These are phyloP conservation scores for Colletotrichum neosansevieriae DNA, from an alignment of 2,329 filamentous ascomycete genomes.

Conservation along the genomic window DNA sequence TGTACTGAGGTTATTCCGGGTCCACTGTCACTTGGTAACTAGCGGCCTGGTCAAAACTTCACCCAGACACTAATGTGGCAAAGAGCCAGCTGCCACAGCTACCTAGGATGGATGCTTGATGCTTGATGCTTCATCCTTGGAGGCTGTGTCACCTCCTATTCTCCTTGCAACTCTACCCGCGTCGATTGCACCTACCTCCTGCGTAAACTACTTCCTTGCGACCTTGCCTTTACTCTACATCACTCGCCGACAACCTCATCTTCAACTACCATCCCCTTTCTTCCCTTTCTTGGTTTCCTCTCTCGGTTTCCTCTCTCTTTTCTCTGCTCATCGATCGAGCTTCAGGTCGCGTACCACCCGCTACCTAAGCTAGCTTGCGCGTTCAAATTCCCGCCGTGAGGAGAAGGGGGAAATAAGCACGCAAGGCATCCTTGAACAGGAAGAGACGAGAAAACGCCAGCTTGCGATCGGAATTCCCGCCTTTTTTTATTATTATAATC, in stretches of 20 bases:
- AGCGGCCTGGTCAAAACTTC: no score
- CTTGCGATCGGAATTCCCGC: constrained; percentile 31
- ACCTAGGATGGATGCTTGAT: no score
- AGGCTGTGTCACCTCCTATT: neutral
- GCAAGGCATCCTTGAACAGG: neutral
- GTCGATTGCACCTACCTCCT: neutral
- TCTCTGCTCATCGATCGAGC: neutral
- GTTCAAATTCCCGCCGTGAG: neutral
- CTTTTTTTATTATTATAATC: constrained; percentile 33
- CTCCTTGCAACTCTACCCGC: no score
- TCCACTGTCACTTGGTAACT: no score
- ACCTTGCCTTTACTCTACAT: no score
- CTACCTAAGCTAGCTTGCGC: no score
- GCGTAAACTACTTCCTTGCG: neutral
- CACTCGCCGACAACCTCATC: constrained; percentile 5
- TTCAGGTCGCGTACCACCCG: no score
- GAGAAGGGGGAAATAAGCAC: neutral
- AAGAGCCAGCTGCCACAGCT: no score
- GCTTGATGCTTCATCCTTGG: neutral
- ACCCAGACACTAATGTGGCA: no score
- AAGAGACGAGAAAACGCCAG: neutral
- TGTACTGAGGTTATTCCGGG: no score
- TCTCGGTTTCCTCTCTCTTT: neutral
- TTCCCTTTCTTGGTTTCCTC: neutral
- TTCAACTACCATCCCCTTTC: neutral